phyloP scores from a whole-genome alignment of 1,284 basidiomycete genomes.

The Sanghuangporus sanghuang region DNA sequence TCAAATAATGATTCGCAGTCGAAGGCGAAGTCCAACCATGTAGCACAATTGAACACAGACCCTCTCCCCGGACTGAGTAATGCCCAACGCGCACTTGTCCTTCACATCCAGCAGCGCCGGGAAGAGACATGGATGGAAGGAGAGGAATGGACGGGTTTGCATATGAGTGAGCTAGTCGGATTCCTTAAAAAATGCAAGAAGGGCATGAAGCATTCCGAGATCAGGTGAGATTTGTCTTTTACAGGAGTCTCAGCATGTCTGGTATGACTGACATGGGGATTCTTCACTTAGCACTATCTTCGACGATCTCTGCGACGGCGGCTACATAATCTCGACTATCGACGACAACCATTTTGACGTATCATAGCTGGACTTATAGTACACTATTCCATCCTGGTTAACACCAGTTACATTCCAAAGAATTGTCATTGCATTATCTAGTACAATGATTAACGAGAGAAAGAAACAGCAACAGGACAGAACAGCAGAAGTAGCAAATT shows the following conservation, averaged over 20 bases:
- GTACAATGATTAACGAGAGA: not conserved
- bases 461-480: not conserved
- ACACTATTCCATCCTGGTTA: not conserved
- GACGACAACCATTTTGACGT: constrained; percentile 26
- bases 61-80: not conserved
- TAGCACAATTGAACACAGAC: not conserved
- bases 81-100: constrained; percentile 1
- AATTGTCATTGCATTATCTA: constrained; percentile 5
- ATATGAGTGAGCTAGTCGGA: not conserved
- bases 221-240: constrained; percentile 21
- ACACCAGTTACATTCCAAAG: not conserved
- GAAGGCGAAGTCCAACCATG: not conserved
- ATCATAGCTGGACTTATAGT: not conserved
- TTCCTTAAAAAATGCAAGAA: not conserved
- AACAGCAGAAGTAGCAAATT: not conserved
- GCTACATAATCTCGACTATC: constrained; percentile 38
- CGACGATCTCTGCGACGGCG: constrained; percentile 36
- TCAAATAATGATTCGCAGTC: not conserved
- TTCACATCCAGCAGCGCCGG: constrained; percentile 1
- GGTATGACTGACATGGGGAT: too few species aligned
- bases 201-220: not conserved
- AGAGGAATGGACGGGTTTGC: not conserved
- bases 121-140: not conserved
- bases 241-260: not conserved
- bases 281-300: constrained; percentile 20